Base-by-base conservation (phyloP, 352 stramenopile species). In the Bremia lactucae region DNA sequence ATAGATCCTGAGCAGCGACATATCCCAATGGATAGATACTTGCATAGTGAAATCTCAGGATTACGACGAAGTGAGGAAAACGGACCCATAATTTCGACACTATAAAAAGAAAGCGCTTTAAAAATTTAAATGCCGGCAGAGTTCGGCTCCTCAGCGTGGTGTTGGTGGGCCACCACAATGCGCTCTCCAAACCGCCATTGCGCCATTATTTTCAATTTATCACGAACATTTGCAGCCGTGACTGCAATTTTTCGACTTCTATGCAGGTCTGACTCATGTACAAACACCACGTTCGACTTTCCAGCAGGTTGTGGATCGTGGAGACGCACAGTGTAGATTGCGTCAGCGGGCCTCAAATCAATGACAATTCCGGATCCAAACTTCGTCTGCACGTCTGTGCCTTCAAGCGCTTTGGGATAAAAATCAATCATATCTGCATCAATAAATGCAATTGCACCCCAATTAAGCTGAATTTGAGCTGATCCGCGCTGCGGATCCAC, bases 251-350 rank as follows among this genome's bases (percentile, higher is more conserved):
- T 60, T 10, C 63, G 54, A 6, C 44, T 60, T 15, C 72, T 70
- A 34, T 68, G 45, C 33, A 89, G 42, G 45, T 89, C 76, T 36
- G 63, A 75, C 49, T 85, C 76, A 37, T 73, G 76, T 10, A 87
- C 76, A 47, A 78, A 89, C 16, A 89, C 76, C 15, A 78, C 35
- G 43, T 87, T 59, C 1, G 61, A 81, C 46, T 83, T 60, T 0
- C 68, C 68, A 5, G 36, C 40, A 18, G 57, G 48, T 45, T 74
- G 65, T 14, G 44, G 18, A 4, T 70, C 48, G 42, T 74, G 57
- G 26, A 89, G 55, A 20, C 68, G 72, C 41, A 89, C 72, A n/a
- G 68, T 81, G 53, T 89, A 89, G 41, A 89, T 89, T 31, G 55
- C 62, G 46, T 89, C 76, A 6, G 55, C 66, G 7, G 65, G 60